phyloP scores from a whole-genome alignment of 495 filamentous ascomycete species.

The Staphylotrichum longicolle region DNA sequence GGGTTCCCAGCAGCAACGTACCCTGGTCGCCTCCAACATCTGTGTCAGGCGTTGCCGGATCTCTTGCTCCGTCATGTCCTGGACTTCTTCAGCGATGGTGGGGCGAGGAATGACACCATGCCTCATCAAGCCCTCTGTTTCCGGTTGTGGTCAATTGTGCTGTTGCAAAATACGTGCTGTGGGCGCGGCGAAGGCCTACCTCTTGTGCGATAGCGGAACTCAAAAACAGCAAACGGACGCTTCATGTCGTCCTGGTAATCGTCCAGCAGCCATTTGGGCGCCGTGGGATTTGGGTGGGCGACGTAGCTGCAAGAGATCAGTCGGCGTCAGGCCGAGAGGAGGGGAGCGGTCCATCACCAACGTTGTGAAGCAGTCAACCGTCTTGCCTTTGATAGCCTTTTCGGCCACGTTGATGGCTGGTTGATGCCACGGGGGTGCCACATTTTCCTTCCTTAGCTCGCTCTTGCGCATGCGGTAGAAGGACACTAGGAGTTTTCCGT shows the following conservation, averaged over 20 bases:
- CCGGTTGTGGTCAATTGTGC: too few species aligned
- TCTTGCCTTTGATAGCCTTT: neutral
- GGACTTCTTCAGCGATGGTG: neutral
- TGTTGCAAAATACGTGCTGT: too few species aligned
- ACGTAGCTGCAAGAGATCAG: neutral
- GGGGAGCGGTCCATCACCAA: neutral
- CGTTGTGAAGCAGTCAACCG: neutral
- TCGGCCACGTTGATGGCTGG: neutral
- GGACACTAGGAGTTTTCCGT: neutral
- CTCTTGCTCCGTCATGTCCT: slow-evolving; percentile 3
- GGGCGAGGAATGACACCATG: slow-evolving; percentile 10
- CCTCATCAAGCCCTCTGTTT: slow-evolving; percentile 15
- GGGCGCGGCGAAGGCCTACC: slow-evolving; percentile 10
- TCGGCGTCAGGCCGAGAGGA: neutral
- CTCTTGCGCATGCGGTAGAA: neutral
- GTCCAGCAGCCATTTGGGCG: neutral
- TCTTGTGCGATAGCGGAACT: slow-evolving; percentile 23
- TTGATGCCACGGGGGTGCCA: too few species aligned
- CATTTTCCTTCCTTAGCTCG: neutral
- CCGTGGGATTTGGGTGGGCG: neutral
- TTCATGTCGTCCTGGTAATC: slow-evolving; percentile 3
- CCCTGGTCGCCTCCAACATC: neutral
- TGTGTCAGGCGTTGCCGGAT: slow-evolving; percentile 6
- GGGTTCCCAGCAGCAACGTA: too few species aligned
- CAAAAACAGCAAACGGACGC: slow-evolving; percentile 20